Percentiles rank a stretch among this genome's conserved stretches.
Evolutionary conservation across 164 flowering plant genomes (phyloP).

Genomic region (Annona cherimola): DNA sequence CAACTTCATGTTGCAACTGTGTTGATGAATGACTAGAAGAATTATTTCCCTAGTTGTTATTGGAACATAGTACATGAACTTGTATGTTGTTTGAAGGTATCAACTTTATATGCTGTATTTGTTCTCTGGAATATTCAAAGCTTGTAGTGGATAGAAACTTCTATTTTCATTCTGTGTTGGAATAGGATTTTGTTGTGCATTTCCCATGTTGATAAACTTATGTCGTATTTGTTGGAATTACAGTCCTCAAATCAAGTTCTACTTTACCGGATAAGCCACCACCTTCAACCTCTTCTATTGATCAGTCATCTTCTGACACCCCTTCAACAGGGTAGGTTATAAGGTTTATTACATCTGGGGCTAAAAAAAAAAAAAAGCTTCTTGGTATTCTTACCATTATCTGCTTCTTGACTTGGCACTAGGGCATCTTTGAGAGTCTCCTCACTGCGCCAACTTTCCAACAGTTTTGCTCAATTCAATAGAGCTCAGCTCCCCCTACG

Average conservation of each 20-base stretch:
- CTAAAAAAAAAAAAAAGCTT: too few species aligned
- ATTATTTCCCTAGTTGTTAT: not conserved
- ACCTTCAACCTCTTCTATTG: constrained; percentile 51
- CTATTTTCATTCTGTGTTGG: not conserved
- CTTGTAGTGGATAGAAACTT: not conserved
- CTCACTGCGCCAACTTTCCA: constrained; percentile 71
- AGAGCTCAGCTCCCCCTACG: constrained; percentile 55
- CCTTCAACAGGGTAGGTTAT: constrained; percentile 59
- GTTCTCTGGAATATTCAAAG: not conserved
- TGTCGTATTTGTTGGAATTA: constrained; percentile 9
- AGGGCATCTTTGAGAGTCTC: constrained; percentile 51
- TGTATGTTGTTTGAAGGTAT: not conserved
- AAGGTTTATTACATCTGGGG: not conserved
- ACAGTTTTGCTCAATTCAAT: constrained; percentile 59
- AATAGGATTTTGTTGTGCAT: not conserved
- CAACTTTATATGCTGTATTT: not conserved
- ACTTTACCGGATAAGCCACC: constrained; percentile 58
- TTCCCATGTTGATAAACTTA: not conserved
- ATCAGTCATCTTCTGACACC: constrained; percentile 51
- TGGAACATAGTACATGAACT: constrained; percentile 3
- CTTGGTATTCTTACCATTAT: not conserved
- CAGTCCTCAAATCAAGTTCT: constrained; percentile 76
- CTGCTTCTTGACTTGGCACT: constrained; percentile 17
- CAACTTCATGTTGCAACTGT: too few species aligned
- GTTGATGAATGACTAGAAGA: not conserved